Evolutionary conservation across 148 eudicot species (phyloP).

Genomic region (Arctostaphylos glauca): DNA sequence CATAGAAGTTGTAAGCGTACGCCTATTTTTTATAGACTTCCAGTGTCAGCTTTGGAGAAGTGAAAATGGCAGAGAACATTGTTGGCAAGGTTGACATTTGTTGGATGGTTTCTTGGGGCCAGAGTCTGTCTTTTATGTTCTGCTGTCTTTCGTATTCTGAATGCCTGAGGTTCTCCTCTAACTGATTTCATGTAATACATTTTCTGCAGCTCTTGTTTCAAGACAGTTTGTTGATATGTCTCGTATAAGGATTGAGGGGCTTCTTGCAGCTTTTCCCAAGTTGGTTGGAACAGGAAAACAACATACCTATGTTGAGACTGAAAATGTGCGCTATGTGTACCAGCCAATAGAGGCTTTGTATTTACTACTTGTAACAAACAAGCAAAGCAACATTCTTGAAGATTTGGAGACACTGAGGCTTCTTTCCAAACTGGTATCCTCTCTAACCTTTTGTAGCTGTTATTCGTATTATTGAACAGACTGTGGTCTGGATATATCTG

Average conservation of each 20-base stretch:
- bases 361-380: constrained; percentile 87
- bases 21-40: neutral
- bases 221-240: constrained; percentile 95
- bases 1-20: neutral
- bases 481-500: neutral
- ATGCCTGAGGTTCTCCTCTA: neutral
- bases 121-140: neutral
- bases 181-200: neutral
- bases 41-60: neutral
- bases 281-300: constrained; percentile 96
- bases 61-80: neutral
- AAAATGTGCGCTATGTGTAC: constrained; percentile 95
- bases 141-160: neutral
- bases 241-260: constrained; percentile 87
- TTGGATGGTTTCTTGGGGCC: neutral
- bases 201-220: constrained; percentile 72
- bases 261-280: constrained; percentile 95
- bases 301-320: constrained; percentile 95
- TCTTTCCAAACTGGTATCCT: constrained; percentile 93
- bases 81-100: neutral
- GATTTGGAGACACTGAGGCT: constrained; percentile 95
- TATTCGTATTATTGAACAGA: neutral
- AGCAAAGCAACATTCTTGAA: constrained; percentile 98
- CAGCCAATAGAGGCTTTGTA: constrained; percentile 90
- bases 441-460: constrained; percentile 3